Evolutionary conservation across 2,329 filamentous ascomycete genomes (phyloP).

Genomic region (Cytospora leucostoma): DNA sequence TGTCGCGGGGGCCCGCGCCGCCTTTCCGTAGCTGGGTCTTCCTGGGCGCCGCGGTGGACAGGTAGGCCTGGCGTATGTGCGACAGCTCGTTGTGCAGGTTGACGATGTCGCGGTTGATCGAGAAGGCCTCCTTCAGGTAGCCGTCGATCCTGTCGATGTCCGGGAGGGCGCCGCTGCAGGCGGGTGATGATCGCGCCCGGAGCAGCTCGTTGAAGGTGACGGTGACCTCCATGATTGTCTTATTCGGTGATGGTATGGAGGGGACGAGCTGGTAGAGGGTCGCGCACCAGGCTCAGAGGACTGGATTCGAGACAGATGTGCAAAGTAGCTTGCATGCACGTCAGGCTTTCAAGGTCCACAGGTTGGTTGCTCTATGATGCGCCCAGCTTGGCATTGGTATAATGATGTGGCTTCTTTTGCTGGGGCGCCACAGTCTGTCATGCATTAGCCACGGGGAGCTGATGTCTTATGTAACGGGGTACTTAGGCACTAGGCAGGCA

Average conservation of each 20-base stretch:
- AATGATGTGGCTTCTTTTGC: not conserved
- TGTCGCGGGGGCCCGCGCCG: slow-evolving; percentile 38
- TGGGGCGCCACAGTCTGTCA: not conserved
- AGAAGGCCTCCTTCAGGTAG: slow-evolving; percentile 91
- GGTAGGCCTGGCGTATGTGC: slow-evolving; percentile 84
- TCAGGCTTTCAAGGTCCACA: not conserved
- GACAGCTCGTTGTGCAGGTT: slow-evolving; percentile 79
- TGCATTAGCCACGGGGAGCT: not conserved
- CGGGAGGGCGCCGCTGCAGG: slow-evolving; percentile 44
- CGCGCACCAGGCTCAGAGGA: not conserved
- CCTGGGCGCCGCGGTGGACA: slow-evolving; percentile 74
- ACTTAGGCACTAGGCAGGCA: not conserved
- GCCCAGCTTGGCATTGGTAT: not conserved
- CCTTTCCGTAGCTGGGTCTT: slow-evolving; percentile 51
- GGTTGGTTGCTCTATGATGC: not conserved
- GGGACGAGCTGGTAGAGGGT: not conserved
- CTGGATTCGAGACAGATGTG: not conserved
- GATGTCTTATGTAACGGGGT: not conserved
- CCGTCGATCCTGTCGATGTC: slow-evolving; percentile 66
- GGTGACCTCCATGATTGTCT: slow-evolving; percentile 60
- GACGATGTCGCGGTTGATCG: slow-evolving; percentile 84
- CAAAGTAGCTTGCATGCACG: not conserved
- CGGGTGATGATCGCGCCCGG: slow-evolving; percentile 56
- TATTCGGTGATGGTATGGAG: not conserved
- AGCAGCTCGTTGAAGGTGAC: slow-evolving; percentile 69